Base-by-base conservation (phyloP, 164 flowering plant species). In the Vitis cinerea region DNA sequence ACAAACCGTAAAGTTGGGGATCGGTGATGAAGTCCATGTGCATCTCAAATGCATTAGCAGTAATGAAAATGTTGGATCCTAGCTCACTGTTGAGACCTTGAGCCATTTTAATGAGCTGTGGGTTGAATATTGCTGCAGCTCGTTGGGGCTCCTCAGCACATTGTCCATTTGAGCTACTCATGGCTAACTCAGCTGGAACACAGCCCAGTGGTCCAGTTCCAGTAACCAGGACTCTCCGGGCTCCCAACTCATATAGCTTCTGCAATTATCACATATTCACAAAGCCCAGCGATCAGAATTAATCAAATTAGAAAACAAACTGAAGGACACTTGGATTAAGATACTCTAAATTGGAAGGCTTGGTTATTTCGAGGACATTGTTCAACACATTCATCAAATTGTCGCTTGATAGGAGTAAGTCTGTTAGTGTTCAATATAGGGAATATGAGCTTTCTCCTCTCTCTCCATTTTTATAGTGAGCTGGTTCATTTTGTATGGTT, bases 131-230 rank as follows among this genome's bases (percentile, higher is more conserved):
- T 0, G 44, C 49, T 0, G 91, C 83, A 0, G 97, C 98, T 29
- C 53, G 65, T 67, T 87, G 86, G 16, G 75, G 77, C 75, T 83
- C 88, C 3, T 57, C 64, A 0, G 76, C 85, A 62, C 98, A 93
- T 14, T 71, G 72, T 0, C 96, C 98, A 16, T 83, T 80, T 1
- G 17, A 13, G 74, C 91, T 73, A 27, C 90, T 49, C 69, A 3
- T 10, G 10, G 95, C 97, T 17, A 84, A 70, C 81, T 85, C 87
- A 0, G 88, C 83, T 13, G 94, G 97, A 10, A 87, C 92, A 71
- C 97, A 91, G 0, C 98, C 98, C 65, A 93, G 3, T 1, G 97
- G 97, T 10, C 98, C 98, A 1, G 87, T 87, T 27, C 98, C 98
- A 0, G 98, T 93, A 73, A 93, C 98, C 37, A 93, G 69, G 2